Conservation (phyloP, 768 basidiomycete genomes). For the Gloeophyllum trabeum region DNA sequence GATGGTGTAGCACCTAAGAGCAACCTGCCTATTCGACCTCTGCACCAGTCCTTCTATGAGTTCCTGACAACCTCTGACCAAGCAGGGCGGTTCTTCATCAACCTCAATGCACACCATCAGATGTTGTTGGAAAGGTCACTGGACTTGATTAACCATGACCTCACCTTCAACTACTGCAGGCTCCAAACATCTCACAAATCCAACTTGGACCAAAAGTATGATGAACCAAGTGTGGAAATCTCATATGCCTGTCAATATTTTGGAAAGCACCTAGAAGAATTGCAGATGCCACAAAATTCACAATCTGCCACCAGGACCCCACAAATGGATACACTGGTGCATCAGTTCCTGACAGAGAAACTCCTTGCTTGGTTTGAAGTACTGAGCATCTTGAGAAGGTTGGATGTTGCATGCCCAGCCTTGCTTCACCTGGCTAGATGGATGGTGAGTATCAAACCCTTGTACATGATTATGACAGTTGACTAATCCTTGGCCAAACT, state of each 20-base stretch:
- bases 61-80: background rate
- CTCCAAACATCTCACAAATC: background rate
- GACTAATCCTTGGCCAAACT: background rate
- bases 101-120: too few relatives aligned
- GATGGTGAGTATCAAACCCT: background rate
- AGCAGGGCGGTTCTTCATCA: too few relatives aligned
- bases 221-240: too few relatives aligned
- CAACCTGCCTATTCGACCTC: background rate
- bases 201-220: background rate
- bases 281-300: too few relatives aligned
- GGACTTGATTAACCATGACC: background rate
- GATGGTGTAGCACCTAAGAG: background rate
- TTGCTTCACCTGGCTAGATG: background rate
- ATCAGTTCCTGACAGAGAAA: background rate
- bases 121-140: background rate
- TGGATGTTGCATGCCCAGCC: background rate
- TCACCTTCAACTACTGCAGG: background rate
- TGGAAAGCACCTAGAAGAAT: too few relatives aligned
- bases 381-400: background rate
- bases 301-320: too few relatives aligned
- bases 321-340: background rate
- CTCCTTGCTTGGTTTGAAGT: background rate
- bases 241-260: too few relatives aligned
- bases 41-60: background rate
- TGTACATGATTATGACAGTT: background rate